Evolutionary conservation across 306 rosid species (phyloP), one percentile per base, ranked within the genome.

Genomic region (Quercus gilva): DNA sequence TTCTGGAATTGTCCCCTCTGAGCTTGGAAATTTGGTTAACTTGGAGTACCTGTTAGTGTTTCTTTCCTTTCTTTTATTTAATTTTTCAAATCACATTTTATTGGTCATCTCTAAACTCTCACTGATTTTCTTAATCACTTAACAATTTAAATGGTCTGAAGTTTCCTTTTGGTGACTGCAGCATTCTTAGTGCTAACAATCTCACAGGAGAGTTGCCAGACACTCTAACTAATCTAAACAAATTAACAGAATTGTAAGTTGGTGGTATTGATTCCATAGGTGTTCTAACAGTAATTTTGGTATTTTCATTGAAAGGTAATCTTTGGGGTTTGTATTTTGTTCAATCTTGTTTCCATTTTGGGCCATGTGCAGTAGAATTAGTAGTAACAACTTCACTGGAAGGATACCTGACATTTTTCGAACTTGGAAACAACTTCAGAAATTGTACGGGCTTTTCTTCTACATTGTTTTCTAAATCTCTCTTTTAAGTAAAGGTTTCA

Each of bases 201-300:
- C 45, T 72, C 76, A 84, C 82, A 2, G 84, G 87, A 13, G 25
- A 58, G 68, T 80, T 84, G 74, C 84, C 82, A 19, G 57, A 29
- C 43, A 80, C 74, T 70, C 69, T 78, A 61, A 21, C 49, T 19
- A 59, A 74, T 4, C 0, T 63, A 15, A 74, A 55, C 55, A 83
- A 79, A 23, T 20, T 83, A 63, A 18, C 0, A 25, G 5, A 0
- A 25, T 76, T 83, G 86, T 83, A 70, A 19, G 86, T 58, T 41
- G 12, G 35, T 4, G 33, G 35, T 33, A 33, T 33, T 33, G 6
- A 33, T 33, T 5, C 0, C 6, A 33, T 33, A 5, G 49, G 12
- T 41, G 49, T 8, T 41, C 49, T 41, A 41, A 41, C 2, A 41
- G 11, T 6, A 41, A 41, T 41, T 41, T 41, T 41, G 11, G 12